Evolutionary conservation across 805 yeast genomes (phyloP).

Genomic region (Babjeviella inositovora): DNA sequence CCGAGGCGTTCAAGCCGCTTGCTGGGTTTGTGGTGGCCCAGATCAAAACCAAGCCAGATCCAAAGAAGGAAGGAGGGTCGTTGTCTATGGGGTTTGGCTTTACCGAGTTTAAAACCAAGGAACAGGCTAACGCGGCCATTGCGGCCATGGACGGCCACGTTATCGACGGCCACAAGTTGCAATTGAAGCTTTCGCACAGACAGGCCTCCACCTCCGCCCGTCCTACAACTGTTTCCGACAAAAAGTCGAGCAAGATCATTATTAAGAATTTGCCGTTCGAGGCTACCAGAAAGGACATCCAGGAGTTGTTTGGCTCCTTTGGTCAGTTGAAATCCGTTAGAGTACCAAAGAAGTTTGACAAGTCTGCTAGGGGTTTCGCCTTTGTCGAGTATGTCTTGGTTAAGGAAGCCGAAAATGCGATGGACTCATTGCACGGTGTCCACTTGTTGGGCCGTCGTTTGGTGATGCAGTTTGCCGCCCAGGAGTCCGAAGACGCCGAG

Average conservation of each 20-base stretch:
- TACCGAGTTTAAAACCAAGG: constrained; percentile 71
- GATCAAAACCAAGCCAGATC: constrained; percentile 79
- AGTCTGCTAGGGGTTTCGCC: constrained; percentile 93
- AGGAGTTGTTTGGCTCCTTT: constrained; percentile 83
- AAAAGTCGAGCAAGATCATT: constrained; percentile 59
- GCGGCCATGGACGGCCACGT: constrained; percentile 56
- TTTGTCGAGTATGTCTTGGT: constrained; percentile 82
- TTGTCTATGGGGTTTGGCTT: constrained; percentile 97
- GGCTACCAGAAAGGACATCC: constrained; percentile 84
- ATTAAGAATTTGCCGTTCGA: constrained; percentile 97
- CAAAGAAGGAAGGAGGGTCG: constrained; percentile 47
- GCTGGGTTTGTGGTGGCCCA: constrained; percentile 74
- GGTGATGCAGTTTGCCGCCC: constrained; percentile 85
- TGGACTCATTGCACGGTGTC: constrained; percentile 88
- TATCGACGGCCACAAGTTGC: constrained; percentile 81
- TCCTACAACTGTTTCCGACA: constrained; percentile 7
- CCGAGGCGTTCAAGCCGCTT: constrained; percentile 46
- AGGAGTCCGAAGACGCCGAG: constrained; percentile 71
- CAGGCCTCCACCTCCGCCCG: constrained; percentile 21
- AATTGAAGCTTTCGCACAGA: constrained; percentile 79
- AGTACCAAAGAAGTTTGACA: constrained; percentile 92
- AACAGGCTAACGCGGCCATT: constrained; percentile 68
- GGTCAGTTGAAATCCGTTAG: constrained; percentile 91
- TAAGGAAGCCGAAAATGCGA: constrained; percentile 85
- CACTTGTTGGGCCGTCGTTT: constrained; percentile 91